These are phyloP conservation scores for Trifolium pratense DNA, from an alignment of 306 rosid species.

Conservation along the genomic window DNA sequence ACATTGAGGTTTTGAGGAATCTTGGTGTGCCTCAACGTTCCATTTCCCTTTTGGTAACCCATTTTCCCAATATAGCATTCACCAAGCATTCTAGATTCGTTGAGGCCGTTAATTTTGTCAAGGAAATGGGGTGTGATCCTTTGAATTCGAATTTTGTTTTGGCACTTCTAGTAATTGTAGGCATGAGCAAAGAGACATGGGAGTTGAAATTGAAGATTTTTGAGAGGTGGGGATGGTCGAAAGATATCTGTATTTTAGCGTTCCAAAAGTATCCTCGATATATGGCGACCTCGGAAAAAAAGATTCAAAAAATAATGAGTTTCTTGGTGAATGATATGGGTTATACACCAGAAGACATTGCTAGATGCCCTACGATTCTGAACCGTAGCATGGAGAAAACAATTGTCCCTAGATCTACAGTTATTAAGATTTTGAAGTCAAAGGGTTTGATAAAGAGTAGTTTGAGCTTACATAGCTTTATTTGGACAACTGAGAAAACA, in stretches of 20 bases:
- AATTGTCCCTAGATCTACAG: conserved; percentile 52
- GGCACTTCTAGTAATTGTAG: background rate
- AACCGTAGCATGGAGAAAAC: conserved; percentile 43
- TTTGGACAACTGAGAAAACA: background rate
- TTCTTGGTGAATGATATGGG: background rate
- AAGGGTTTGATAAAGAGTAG: conserved; percentile 34
- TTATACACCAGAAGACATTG: conserved; percentile 14
- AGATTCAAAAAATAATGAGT: background rate
- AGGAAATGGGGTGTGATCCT: background rate
- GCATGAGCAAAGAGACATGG: background rate
- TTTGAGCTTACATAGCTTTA: background rate
- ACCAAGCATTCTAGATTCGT: background rate
- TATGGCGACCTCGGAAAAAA: background rate
- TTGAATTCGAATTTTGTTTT: background rate
- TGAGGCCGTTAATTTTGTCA: background rate
- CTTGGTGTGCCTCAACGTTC: background rate
- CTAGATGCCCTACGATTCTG: conserved; percentile 9
- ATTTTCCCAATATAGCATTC: background rate
- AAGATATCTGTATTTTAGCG: background rate
- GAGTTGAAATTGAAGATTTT: background rate
- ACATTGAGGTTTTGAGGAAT: background rate
- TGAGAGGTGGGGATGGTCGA: background rate
- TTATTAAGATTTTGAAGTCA: conserved; percentile 40
- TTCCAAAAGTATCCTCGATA: background rate
- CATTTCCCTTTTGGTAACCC: background rate